These are phyloP conservation scores for Colletotrichum coccodes DNA, from an alignment of 2,329 filamentous ascomycete genomes.

Conservation along the genomic window DNA sequence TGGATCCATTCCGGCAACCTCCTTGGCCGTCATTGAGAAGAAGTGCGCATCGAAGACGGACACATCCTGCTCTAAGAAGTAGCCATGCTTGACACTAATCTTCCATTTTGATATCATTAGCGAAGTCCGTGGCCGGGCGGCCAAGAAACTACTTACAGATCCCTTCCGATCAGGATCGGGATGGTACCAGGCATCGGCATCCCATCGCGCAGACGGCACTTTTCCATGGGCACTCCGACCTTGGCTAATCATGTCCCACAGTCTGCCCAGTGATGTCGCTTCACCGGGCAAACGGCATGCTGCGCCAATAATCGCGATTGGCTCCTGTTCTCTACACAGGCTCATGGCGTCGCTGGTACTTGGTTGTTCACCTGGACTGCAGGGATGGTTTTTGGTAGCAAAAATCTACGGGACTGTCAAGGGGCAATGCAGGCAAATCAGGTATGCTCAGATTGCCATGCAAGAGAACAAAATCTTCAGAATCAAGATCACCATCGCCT, in stretches of 20 bases:
- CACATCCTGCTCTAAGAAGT: slow-evolving; percentile 58
- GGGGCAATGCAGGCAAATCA: too few species aligned
- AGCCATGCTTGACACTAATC: slow-evolving; percentile 39
- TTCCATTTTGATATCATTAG: background rate
- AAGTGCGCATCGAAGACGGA: slow-evolving; percentile 61
- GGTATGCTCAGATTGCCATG: too few species aligned
- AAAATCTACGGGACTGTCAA: too few species aligned
- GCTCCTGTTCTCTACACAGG: slow-evolving; percentile 31
- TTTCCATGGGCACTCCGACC: slow-evolving; percentile 8
- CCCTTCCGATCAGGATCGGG: slow-evolving; percentile 34
- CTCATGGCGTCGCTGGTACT: slow-evolving; percentile 18
- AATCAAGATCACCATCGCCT: background rate
- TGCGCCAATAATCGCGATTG: slow-evolving; percentile 52
- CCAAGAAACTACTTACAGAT: background rate
- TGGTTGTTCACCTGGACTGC: background rate
- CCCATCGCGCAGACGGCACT: slow-evolving; percentile 36
- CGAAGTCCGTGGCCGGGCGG: background rate
- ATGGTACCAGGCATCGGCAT: slow-evolving; percentile 37
- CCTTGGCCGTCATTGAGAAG: slow-evolving; percentile 60
- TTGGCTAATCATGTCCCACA: slow-evolving; percentile 46
- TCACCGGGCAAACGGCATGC: slow-evolving; percentile 51
- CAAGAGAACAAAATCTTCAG: too few species aligned
- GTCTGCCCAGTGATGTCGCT: slow-evolving; percentile 41
- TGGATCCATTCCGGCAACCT: slow-evolving; percentile 60
- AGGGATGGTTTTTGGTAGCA: background rate